Percentiles rank a stretch among this genome's conserved stretches.
These are phyloP conservation scores for Rhynchospora breviuscula DNA, from an alignment of 176 grass and related monocot genomes.

Conservation along the genomic window DNA sequence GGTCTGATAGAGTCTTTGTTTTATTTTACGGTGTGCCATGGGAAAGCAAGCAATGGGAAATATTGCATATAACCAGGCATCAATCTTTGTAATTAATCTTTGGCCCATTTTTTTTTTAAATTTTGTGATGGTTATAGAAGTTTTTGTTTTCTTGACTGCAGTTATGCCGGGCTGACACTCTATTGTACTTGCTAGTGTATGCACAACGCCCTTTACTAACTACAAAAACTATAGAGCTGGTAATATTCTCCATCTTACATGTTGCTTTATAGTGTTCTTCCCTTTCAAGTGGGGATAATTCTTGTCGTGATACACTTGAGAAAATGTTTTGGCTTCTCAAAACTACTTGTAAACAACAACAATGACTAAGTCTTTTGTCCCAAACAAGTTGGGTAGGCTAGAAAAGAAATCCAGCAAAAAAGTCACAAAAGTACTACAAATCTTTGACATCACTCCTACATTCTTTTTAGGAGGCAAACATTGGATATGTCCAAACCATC, in stretches of 20 bases:
- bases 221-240: slow-evolving; percentile 96
- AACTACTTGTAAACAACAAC: not conserved
- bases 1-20: slow-evolving; percentile 21
- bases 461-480: too few species aligned
- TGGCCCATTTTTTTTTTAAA: not conserved
- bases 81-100: not conserved
- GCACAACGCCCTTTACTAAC: slow-evolving; percentile 87
- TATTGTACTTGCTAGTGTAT: slow-evolving; percentile 88
- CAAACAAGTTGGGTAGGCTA: too few species aligned
- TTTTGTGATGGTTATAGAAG: slow-evolving; percentile 26
- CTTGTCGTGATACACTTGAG: not conserved
- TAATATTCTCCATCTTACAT: slow-evolving; percentile 27
- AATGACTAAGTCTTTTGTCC: too few species aligned
- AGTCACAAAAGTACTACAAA: too few species aligned
- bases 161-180: slow-evolving; percentile 77
- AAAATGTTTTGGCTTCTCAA: not conserved
- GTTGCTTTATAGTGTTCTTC: not conserved
- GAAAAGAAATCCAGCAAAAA: too few species aligned
- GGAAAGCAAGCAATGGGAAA: slow-evolving; percentile 99
- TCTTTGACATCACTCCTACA: too few species aligned
- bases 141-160: slow-evolving; percentile 33
- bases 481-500: too few species aligned
- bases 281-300: not conserved
- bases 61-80: slow-evolving; percentile 92
- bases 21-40: slow-evolving; percentile 75